A percentile compares a stretch with the other conserved stretches of the same genome.
phyloP scores from a whole-genome alignment of 345 rosid species.

The Cardiospermum halicacabum region DNA sequence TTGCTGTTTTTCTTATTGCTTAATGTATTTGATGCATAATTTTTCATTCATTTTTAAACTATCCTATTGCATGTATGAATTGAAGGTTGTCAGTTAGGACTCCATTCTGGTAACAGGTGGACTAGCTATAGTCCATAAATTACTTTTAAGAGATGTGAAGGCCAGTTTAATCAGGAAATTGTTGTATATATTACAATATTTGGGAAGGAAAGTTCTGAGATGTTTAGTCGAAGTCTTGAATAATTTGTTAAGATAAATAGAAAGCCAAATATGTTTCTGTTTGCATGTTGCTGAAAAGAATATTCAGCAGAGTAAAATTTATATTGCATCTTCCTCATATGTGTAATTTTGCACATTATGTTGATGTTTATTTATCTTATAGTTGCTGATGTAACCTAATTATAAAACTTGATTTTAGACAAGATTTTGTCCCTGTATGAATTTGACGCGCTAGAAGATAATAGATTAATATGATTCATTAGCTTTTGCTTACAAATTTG shows the following conservation, averaged over 20 bases:
- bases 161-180: background rate
- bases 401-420: background rate
- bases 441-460: background rate
- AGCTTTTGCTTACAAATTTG: background rate
- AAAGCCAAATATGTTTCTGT: background rate
- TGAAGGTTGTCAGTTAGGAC: background rate
- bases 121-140: background rate
- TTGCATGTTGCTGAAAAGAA: background rate
- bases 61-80: background rate
- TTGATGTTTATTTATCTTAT: background rate
- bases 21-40: background rate
- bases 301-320: background rate
- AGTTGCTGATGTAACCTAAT: background rate
- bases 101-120: background rate
- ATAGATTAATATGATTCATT: background rate
- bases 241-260: background rate
- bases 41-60: background rate
- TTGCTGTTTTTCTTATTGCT: background rate
- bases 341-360: background rate
- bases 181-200: background rate
- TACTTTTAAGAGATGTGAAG: background rate
- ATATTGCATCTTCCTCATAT: background rate
- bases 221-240: background rate
- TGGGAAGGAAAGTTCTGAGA: background rate
- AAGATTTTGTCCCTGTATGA: background rate